A percentile compares a stretch with the other conserved stretches of the same genome.
These are phyloP conservation scores for Musa beccarii DNA, from an alignment of 176 grass and related monocot genomes.

Conservation along the genomic window DNA sequence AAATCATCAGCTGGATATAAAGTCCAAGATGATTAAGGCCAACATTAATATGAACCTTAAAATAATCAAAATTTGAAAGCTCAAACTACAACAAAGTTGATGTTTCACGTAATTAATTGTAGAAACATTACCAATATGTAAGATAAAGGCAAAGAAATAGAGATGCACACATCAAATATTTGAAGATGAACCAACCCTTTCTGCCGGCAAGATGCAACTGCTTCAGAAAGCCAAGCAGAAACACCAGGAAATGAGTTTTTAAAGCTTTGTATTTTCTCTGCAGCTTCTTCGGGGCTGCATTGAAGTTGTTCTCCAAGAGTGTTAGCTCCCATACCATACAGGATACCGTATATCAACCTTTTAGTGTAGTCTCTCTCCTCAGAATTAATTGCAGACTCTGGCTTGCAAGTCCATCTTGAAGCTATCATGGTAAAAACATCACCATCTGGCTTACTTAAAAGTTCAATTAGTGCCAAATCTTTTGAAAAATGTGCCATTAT, in stretches of 20 bases:
- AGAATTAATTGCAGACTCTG: conserved; percentile 46
- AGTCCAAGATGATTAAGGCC: neutral
- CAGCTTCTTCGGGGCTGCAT: conserved; percentile 67
- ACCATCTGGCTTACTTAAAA: conserved; percentile 79
- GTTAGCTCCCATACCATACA: conserved; percentile 93
- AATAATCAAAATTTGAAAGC: too few relatives aligned
- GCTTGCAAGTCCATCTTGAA: conserved; percentile 71
- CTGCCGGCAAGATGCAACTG: conserved; percentile 54
- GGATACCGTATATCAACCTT: conserved; percentile 85
- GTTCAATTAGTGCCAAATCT: conserved; percentile 61
- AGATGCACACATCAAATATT: conserved; percentile 2
- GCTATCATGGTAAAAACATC: conserved; percentile 86
- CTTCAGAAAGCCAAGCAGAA: conserved; percentile 75
- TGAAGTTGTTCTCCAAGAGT: conserved; percentile 78
- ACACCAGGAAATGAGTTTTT: conserved; percentile 68
- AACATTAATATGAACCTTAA: neutral
- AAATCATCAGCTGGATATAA: neutral
- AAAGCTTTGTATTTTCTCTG: conserved; percentile 77
- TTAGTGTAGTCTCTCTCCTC: conserved; percentile 73
- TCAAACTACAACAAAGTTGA: too few relatives aligned
- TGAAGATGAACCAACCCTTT: conserved; percentile 66
- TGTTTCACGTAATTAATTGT: too few relatives aligned
- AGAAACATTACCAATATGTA: conserved; percentile 7
- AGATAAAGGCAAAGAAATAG: neutral
- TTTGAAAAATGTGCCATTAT: conserved; percentile 97